These are phyloP conservation scores for Eurotiales sp. DNA, from an alignment of 2,329 filamentous ascomycete species.

Conservation along the genomic window DNA sequence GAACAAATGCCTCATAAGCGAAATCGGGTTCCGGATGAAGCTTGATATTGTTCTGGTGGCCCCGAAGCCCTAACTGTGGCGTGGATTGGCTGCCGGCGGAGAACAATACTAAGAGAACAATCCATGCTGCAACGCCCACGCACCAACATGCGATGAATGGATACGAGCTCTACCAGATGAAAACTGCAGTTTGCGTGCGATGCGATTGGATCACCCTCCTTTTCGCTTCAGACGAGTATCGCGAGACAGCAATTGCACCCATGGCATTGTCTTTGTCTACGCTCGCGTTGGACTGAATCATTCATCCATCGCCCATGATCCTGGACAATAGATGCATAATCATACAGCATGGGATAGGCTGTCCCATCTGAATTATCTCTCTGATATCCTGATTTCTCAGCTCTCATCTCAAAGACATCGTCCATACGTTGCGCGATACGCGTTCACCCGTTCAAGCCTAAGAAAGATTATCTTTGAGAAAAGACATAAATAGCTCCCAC, in stretches of 20 bases:
- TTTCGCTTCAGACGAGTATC: background rate
- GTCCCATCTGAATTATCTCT: no score
- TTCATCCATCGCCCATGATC: no score
- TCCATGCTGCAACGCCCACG: background rate
- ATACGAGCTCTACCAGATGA: background rate
- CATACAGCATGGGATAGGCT: no score
- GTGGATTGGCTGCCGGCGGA: conserved; percentile 6
- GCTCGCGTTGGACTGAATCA: background rate
- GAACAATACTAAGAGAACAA: conserved; percentile 15
- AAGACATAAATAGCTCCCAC: background rate
- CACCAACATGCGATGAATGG: background rate
- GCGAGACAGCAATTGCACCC: background rate
- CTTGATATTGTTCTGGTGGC: conserved; percentile 15
- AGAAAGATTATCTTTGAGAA: background rate
- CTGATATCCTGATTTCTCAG: no score
- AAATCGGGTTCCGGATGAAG: no score
- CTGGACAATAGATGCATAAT: background rate
- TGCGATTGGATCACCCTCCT: background rate
- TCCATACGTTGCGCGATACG: no score
- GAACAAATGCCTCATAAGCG: background rate
- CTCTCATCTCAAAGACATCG: background rate
- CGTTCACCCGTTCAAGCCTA: no score
- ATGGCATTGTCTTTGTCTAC: background rate
- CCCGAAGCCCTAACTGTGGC: conserved; percentile 10
- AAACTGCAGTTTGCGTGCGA: background rate